phyloP scores from a whole-genome alignment of 495 filamentous ascomycete genomes.

The Xylaria curta region DNA sequence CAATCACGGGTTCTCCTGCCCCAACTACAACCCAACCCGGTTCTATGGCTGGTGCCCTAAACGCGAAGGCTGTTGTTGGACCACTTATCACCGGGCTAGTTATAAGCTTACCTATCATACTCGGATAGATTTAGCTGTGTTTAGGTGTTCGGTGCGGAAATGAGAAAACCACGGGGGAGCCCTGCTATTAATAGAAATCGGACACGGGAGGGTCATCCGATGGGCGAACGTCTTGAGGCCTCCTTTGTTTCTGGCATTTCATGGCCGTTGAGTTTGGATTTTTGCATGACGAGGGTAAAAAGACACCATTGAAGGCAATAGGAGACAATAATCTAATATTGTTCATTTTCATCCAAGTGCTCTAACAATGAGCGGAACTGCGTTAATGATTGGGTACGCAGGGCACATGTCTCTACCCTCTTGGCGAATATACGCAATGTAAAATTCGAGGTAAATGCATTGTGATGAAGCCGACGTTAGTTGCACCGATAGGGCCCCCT shows the following conservation, averaged over 20 bases:
- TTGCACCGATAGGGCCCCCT: background rate
- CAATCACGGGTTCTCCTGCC: background rate
- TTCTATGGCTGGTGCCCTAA: conserved; percentile 18
- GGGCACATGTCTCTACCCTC: background rate
- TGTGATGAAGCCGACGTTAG: background rate
- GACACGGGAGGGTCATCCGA: background rate
- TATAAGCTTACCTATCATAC: background rate
- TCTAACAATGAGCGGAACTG: background rate
- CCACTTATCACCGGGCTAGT: conserved; percentile 1
- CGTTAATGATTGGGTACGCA: background rate
- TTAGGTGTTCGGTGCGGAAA: too few species aligned
- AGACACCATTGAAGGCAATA: background rate
- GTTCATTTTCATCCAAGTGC: background rate
- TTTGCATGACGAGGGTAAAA: too few species aligned
- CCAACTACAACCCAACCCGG: background rate
- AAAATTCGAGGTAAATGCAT: too few species aligned
- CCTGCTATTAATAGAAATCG: background rate
- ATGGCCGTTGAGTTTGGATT: background rate
- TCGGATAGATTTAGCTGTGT: background rate
- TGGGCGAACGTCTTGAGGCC: too few species aligned
- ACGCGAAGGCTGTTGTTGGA: background rate
- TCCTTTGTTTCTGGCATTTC: background rate
- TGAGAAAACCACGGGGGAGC: too few species aligned
- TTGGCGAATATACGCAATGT: too few species aligned
- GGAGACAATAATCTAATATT: background rate